Percentiles rank a stretch among this genome's conserved stretches.
phyloP scores from a whole-genome alignment of 257 asterid species.

The Solanum tarapatanum region DNA sequence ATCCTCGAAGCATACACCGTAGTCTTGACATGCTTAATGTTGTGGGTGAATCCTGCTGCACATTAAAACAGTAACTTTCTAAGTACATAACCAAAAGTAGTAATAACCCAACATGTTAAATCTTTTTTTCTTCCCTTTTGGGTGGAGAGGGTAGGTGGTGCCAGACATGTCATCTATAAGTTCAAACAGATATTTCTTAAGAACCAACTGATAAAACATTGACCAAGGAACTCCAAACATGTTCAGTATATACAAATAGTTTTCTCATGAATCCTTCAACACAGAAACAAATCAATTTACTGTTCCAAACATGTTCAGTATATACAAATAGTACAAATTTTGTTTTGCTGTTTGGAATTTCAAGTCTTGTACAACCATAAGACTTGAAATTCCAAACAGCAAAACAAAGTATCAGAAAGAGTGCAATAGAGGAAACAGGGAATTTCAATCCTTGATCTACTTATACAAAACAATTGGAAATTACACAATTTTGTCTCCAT shows the following conservation, averaged over 20 bases:
- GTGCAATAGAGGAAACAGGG: not conserved
- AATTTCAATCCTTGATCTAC: not conserved
- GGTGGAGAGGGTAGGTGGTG: not conserved
- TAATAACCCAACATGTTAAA: not conserved
- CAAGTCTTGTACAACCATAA: not conserved
- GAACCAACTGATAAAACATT: not conserved
- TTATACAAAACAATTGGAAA: not conserved
- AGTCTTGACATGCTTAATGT: slow-evolving; percentile 41
- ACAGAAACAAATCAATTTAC: not conserved
- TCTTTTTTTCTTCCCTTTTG: not conserved
- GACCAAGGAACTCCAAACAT: not conserved
- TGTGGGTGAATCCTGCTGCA: slow-evolving; percentile 38
- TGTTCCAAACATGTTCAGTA: too few relatives aligned
- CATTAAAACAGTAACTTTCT: not conserved
- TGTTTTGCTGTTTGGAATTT: too few relatives aligned
- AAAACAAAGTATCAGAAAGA: not conserved
- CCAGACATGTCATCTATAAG: not conserved
- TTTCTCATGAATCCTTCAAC: not conserved
- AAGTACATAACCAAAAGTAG: not conserved
- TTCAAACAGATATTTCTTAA: not conserved
- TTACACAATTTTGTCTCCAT: not conserved
- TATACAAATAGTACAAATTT: too few relatives aligned
- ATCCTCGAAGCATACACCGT: slow-evolving; percentile 51
- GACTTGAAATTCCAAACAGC: not conserved
- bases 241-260: not conserved